A percentile compares a stretch with the other conserved stretches of the same genome.
These are phyloP conservation scores for Cydonia oblonga DNA, from an alignment of 331 rosid genomes.

Conservation along the genomic window DNA sequence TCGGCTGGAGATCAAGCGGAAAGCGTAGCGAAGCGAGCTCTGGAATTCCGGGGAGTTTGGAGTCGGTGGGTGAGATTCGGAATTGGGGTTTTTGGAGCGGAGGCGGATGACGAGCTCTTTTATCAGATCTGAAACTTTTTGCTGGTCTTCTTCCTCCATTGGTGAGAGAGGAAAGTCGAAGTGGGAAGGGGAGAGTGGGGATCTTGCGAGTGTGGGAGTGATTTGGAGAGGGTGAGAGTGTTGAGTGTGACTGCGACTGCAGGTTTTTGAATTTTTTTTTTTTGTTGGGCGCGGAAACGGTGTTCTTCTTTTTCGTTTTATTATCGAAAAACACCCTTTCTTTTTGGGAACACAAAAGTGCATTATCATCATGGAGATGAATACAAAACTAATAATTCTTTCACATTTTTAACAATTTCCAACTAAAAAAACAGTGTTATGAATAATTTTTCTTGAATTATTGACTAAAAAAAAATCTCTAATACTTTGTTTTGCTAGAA, in stretches of 20 bases:
- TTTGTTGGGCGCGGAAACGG: constrained; percentile 32
- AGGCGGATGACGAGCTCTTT: constrained; percentile 67
- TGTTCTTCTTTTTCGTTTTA: background rate
- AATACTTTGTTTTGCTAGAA: no score
- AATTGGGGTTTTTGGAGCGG: constrained; percentile 34
- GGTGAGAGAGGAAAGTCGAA: no score
- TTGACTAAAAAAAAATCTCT: no score
- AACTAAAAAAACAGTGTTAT: no score
- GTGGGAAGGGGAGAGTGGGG: background rate
- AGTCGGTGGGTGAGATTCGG: constrained; percentile 33
- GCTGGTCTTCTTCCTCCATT: constrained; percentile 88
- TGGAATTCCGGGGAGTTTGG: constrained; percentile 43
- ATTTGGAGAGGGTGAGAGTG: background rate
- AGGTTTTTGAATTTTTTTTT: constrained; percentile 14
- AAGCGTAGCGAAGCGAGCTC: constrained; percentile 69
- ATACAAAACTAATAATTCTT: no score
- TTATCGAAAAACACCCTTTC: background rate
- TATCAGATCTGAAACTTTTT: constrained; percentile 75
- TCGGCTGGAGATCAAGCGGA: constrained; percentile 75
- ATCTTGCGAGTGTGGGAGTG: background rate
- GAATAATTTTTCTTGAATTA: no score
- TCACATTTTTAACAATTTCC: no score
- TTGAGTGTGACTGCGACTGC: background rate
- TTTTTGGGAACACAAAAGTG: background rate
- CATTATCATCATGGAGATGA: no score